Evolutionary conservation across 176 grass and related monocot species (phyloP).

Genomic region (Urochloa ruziziensis): DNA sequence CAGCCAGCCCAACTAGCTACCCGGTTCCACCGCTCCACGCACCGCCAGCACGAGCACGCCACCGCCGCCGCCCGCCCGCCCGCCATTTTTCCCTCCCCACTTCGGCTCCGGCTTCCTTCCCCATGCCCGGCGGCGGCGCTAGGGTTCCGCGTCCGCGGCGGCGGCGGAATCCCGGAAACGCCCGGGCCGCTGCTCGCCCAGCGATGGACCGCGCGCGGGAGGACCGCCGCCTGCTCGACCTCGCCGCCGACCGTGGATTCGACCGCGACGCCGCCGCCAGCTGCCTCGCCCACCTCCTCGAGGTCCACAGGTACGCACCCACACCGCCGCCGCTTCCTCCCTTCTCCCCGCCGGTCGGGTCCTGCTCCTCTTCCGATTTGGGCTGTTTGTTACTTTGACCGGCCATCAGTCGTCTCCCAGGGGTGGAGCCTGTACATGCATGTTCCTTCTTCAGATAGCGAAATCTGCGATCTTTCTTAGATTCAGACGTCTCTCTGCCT

Average conservation of each 20-base stretch:
- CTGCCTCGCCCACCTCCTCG: slow-evolving; percentile 50
- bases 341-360: not conserved
- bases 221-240: slow-evolving; percentile 24
- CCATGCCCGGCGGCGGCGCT: not conserved
- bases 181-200: not conserved
- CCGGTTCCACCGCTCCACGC: too few species aligned
- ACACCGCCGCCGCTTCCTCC: not conserved
- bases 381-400: too few species aligned
- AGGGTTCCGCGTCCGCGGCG: not conserved
- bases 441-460: too few species aligned
- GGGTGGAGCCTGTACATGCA: too few species aligned
- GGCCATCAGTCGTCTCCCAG: not conserved
- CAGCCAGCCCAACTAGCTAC: too few species aligned
- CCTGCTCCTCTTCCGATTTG: not conserved
- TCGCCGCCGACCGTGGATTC: slow-evolving; percentile 48
- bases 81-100: not conserved
- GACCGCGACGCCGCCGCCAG: slow-evolving; percentile 29
- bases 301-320: slow-evolving; percentile 57
- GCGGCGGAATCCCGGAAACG: not conserved
- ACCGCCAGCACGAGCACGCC: too few species aligned
- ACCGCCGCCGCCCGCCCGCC: not conserved
- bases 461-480: not conserved
- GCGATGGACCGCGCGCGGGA: slow-evolving; percentile 28
- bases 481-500: not conserved
- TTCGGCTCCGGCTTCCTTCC: not conserved